These are phyloP conservation scores for Isatis tinctoria DNA, from an alignment of 345 rosid genomes.

Conservation along the genomic window DNA sequence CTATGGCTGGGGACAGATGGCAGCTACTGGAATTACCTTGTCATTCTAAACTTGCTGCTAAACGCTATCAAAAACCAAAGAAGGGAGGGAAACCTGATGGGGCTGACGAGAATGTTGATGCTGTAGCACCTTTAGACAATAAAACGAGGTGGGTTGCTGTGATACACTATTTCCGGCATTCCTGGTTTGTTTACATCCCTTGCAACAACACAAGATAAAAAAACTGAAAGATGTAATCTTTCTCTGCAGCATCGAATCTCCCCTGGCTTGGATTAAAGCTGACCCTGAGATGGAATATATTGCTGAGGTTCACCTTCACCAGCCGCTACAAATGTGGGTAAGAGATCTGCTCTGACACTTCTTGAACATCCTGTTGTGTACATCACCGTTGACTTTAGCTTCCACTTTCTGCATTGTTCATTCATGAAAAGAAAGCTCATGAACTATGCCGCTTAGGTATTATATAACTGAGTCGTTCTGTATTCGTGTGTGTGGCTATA, in stretches of 20 bases:
- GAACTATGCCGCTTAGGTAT: constrained; percentile 7
- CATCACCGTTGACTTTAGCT: constrained; percentile 14
- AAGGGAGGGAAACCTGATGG: constrained; percentile 93
- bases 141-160: constrained; percentile 62
- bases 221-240: constrained; percentile 11
- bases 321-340: constrained; percentile 99
- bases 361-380: neutral
- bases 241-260: constrained; percentile 81
- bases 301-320: constrained; percentile 92
- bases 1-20: constrained; percentile 93
- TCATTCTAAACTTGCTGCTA: constrained; percentile 89
- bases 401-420: constrained; percentile 5
- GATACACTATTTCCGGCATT: neutral
- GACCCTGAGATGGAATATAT: constrained; percentile 99
- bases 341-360: constrained; percentile 31
- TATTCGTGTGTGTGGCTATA: neutral
- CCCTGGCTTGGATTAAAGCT: constrained; percentile 90
- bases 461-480: neutral
- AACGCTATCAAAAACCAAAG: constrained; percentile 91
- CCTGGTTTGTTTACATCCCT: constrained; percentile 20
- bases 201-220: constrained; percentile 19
- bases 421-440: constrained; percentile 11
- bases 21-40: constrained; percentile 96
- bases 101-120: constrained; percentile 85
- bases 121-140: constrained; percentile 47